Evolutionary conservation across 106 monocot genomes (phyloP).

Genomic region (Xerophyta viscosa): DNA sequence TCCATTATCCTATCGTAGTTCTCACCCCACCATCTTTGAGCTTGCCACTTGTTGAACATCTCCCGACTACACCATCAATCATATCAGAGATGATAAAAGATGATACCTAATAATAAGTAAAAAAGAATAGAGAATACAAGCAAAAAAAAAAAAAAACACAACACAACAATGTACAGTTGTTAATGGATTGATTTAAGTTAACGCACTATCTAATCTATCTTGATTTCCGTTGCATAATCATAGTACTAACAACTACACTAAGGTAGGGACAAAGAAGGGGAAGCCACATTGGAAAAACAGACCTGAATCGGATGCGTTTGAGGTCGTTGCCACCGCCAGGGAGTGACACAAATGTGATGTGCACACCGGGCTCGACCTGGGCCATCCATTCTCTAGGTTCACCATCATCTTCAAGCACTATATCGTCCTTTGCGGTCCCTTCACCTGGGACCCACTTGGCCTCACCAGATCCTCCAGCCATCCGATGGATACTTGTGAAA

Average conservation of each 20-base stretch:
- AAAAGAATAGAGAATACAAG: background rate
- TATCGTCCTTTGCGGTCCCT: slow-evolving; percentile 18
- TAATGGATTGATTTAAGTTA: no score
- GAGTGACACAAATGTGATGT: slow-evolving; percentile 75
- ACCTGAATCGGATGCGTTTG: slow-evolving; percentile 95
- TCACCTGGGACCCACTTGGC: slow-evolving; percentile 18
- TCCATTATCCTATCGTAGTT: slow-evolving; percentile 90
- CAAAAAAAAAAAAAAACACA: background rate
- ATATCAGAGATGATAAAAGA: no score
- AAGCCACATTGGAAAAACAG: background rate
- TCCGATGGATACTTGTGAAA: slow-evolving; percentile 19
- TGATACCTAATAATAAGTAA: background rate
- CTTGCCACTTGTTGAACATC: slow-evolving; percentile 99
- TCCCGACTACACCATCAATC: slow-evolving; percentile 46
- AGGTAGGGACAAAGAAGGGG: background rate
- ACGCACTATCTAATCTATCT: no score
- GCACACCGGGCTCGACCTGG: slow-evolving; percentile 93
- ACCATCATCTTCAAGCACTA: slow-evolving; percentile 35
- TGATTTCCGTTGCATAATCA: no score
- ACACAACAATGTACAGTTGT: no score
- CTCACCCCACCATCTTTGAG: slow-evolving; percentile 98
- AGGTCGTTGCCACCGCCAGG: slow-evolving; percentile 85
- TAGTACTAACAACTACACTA: no score
- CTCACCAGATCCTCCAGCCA: background rate
- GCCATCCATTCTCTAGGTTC: slow-evolving; percentile 87